phyloP scores from a whole-genome alignment of 1,139 yeast species.

The Suhomyces taliae region DNA sequence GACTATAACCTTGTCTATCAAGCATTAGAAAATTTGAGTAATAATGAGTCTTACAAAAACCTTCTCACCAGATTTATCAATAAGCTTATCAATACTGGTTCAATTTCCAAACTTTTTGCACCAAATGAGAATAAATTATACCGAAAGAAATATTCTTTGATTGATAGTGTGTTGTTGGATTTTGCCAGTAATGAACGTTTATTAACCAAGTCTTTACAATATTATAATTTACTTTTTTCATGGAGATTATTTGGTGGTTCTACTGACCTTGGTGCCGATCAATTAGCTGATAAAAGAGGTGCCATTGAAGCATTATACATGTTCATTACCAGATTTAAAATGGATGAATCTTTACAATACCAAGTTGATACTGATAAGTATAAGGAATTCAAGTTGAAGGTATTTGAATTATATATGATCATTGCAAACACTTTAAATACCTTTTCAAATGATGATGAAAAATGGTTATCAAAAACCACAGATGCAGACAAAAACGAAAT shows the following conservation, averaged over 20 bases:
- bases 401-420: slow-evolving; percentile 45
- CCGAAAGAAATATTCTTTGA: slow-evolving; percentile 26
- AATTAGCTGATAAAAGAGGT: slow-evolving; percentile 46
- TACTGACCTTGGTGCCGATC: slow-evolving; percentile 19
- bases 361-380: slow-evolving; percentile 20
- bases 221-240: slow-evolving; percentile 54
- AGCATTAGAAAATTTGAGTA: slow-evolving; percentile 25
- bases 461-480: slow-evolving; percentile 49
- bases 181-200: slow-evolving; percentile 38
- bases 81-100: slow-evolving; percentile 25
- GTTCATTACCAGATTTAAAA: slow-evolving; percentile 46
- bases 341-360: slow-evolving; percentile 17
- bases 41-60: slow-evolving; percentile 14
- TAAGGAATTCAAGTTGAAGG: slow-evolving; percentile 38
- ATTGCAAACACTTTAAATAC: slow-evolving; percentile 51
- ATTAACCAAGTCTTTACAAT: slow-evolving; percentile 41
- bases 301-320: slow-evolving; percentile 58
- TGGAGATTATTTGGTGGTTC: slow-evolving; percentile 46
- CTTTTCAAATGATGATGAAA: slow-evolving; percentile 48
- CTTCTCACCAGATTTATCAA: slow-evolving; percentile 23
- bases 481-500: slow-evolving; percentile 21
- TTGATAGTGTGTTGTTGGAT: slow-evolving; percentile 42
- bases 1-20: slow-evolving; percentile 27
- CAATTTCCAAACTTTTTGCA: slow-evolving; percentile 25
- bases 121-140: slow-evolving; percentile 23